These are phyloP conservation scores for Yarrowia keelungensis DNA, from an alignment of 805 yeast genomes.

Conservation along the genomic window DNA sequence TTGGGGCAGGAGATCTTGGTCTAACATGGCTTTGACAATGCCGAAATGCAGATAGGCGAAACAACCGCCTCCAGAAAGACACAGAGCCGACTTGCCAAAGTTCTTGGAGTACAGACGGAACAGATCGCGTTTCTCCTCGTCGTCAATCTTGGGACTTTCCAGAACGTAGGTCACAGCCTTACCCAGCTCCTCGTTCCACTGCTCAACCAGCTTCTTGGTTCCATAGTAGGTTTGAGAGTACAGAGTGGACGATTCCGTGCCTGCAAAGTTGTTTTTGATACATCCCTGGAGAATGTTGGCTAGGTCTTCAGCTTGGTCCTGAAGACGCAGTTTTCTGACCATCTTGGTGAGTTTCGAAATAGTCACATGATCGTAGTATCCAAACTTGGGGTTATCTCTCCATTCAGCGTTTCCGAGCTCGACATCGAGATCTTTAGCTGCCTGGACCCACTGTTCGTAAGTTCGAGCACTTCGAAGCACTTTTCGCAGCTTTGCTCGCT, in stretches of 20 bases:
- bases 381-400: conserved; percentile 66
- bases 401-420: conserved; percentile 67
- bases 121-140: conserved; percentile 57
- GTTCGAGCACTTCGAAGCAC: conserved; percentile 57
- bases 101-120: conserved; percentile 66
- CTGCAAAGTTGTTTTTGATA: conserved; percentile 76
- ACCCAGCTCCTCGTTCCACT: conserved; percentile 62
- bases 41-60: conserved; percentile 83
- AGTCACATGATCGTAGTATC: conserved; percentile 72
- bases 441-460: conserved; percentile 67
- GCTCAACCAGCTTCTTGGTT: conserved; percentile 65
- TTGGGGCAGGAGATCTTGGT: conserved; percentile 68
- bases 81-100: conserved; percentile 74
- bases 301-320: conserved; percentile 55
- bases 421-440: conserved; percentile 65
- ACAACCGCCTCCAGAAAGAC: conserved; percentile 80
- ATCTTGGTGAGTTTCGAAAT: conserved; percentile 57
- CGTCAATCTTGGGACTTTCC: conserved; percentile 52
- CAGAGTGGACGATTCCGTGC: conserved; percentile 72
- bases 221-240: conserved; percentile 81
- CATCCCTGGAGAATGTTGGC: conserved; percentile 68
- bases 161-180: conserved; percentile 56
- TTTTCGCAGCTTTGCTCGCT: conserved; percentile 58
- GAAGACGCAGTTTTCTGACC: conserved; percentile 52
- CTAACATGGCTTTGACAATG: conserved; percentile 71